Conservation (phyloP, 495 filamentous ascomycete species). For the Penicillium crystallinum region DNA sequence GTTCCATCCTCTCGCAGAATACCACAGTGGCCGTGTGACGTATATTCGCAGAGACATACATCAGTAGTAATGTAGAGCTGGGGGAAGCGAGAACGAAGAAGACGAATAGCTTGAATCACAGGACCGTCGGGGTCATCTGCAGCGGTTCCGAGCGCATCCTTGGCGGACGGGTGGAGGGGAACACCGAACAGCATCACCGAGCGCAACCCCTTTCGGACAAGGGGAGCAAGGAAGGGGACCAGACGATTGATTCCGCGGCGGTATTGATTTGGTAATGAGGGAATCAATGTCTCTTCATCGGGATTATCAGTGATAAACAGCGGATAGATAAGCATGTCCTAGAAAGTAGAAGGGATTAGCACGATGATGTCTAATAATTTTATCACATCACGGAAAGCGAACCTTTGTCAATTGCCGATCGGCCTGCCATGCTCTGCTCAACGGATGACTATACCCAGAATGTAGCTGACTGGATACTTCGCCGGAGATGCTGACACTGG, state of each 20-base stretch:
- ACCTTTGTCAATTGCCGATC: constrained; percentile 97
- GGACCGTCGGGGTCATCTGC: constrained; percentile 91
- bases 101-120: constrained; percentile 77
- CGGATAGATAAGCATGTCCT: constrained; percentile 96
- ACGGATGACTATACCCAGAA: constrained; percentile 87
- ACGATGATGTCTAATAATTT: not conserved
- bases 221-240: constrained; percentile 74
- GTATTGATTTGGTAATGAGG: constrained; percentile 82
- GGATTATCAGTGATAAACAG: constrained; percentile 92
- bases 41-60: constrained; percentile 98
- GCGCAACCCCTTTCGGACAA: constrained; percentile 80
- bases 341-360: not conserved
- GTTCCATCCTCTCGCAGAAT: constrained; percentile 87
- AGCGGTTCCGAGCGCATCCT: constrained; percentile 88
- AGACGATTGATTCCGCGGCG: constrained; percentile 84
- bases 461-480: constrained; percentile 95
- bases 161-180: constrained; percentile 68
- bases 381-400: constrained; percentile 5
- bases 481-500: constrained; percentile 85
- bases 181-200: constrained; percentile 97
- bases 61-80: constrained; percentile 84
- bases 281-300: constrained; percentile 85
- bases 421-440: constrained; percentile 89
- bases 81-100: constrained; percentile 78
- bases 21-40: constrained; percentile 96